phyloP scores from a whole-genome alignment of 2,329 filamentous ascomycete genomes.

The Ophiobolus disseminans region DNA sequence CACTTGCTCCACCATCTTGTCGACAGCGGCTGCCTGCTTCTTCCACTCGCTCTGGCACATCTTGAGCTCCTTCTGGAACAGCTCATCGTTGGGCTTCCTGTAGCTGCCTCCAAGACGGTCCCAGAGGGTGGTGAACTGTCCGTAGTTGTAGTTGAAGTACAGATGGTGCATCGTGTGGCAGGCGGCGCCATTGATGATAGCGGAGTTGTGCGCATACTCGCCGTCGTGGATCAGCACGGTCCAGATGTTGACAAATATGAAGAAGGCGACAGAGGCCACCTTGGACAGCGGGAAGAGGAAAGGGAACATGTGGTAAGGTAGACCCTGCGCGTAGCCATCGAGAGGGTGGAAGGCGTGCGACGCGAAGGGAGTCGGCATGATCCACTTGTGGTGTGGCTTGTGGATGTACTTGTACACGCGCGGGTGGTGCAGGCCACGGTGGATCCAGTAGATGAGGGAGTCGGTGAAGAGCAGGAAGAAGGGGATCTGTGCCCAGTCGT shows the following conservation, averaged over 20 bases:
- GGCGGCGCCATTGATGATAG: slow-evolving; percentile 91
- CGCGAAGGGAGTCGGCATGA: slow-evolving; percentile 94
- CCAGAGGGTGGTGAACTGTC: slow-evolving; percentile 92
- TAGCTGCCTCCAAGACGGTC: slow-evolving; percentile 88
- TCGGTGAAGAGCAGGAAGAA: slow-evolving; percentile 89
- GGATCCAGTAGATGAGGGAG: slow-evolving; percentile 89
- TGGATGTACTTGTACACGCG: slow-evolving; percentile 84
- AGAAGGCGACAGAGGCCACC: slow-evolving; percentile 82
- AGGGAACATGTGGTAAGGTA: slow-evolving; percentile 93
- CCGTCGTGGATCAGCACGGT: slow-evolving; percentile 96
- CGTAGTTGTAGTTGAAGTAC: slow-evolving; percentile 78
- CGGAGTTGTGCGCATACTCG: slow-evolving; percentile 89
- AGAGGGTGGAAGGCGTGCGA: slow-evolving; percentile 94
- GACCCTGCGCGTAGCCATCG: slow-evolving; percentile 85
- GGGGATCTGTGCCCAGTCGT: slow-evolving; percentile 84
- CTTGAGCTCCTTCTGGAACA: slow-evolving; percentile 85
- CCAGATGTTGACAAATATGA: slow-evolving; percentile 95
- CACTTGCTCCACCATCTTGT: slow-evolving; percentile 76
- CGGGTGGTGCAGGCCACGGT: slow-evolving; percentile 83
- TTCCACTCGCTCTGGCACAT: slow-evolving; percentile 83
- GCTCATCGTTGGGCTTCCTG: slow-evolving; percentile 80
- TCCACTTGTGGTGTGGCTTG: slow-evolving; percentile 99
- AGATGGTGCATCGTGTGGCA: slow-evolving; percentile 92
- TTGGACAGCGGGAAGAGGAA: slow-evolving; percentile 94
- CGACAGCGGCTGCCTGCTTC: slow-evolving; percentile 77